Conservation (phyloP, 2,329 filamentous ascomycete species). For the Aspergillus alliaceus region DNA sequence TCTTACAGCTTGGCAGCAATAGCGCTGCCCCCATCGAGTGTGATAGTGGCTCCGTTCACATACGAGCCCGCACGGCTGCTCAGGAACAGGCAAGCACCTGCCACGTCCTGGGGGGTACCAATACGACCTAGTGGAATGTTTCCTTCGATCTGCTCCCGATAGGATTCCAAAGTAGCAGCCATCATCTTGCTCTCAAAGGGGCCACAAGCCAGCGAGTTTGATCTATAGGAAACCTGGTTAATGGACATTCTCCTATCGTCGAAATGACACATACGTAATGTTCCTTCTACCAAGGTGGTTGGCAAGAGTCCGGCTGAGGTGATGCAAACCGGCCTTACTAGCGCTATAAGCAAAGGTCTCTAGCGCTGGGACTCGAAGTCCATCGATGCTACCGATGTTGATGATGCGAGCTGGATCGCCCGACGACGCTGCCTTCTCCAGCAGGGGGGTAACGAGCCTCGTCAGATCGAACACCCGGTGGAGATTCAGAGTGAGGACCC, state of each 20-base stretch:
- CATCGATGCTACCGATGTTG: constrained; percentile 57
- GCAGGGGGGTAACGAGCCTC: constrained; percentile 48
- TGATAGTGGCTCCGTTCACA: constrained; percentile 65
- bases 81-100: constrained; percentile 70
- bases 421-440: constrained; percentile 47
- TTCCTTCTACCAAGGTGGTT: constrained; percentile 53
- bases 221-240: constrained; percentile 33
- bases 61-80: constrained; percentile 66
- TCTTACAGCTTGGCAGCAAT: constrained; percentile 42
- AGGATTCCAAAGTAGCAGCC: constrained; percentile 52
- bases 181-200: constrained; percentile 61
- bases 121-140: constrained; percentile 68
- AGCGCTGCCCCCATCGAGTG: constrained; percentile 59
- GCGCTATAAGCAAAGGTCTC: constrained; percentile 56
- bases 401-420: constrained; percentile 51
- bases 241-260: neutral
- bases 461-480: constrained; percentile 54
- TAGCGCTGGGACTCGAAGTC: constrained; percentile 52
- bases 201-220: constrained; percentile 70
- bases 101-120: constrained; percentile 67
- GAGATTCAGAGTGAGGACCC: constrained; percentile 56
- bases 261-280: constrained; percentile 48
- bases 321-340: constrained; percentile 55
- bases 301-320: constrained; percentile 53
- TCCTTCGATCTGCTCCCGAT: constrained; percentile 48